Evolutionary conservation across 1,139 yeast species (phyloP).

Genomic region (Saccharomycopsis hybrid): DNA sequence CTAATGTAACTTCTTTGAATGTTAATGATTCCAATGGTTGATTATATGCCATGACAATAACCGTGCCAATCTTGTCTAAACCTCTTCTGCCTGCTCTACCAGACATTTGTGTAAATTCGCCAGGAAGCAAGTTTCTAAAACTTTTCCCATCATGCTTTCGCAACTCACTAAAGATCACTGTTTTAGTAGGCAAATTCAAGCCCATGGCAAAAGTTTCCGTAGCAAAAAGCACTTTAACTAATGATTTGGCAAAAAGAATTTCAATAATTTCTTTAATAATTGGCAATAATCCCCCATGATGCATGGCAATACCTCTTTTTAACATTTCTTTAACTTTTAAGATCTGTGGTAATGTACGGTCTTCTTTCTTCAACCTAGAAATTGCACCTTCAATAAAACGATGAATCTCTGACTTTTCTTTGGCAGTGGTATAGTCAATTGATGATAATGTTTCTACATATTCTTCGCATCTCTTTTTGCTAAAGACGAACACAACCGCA

Average conservation of each 20-base stretch:
- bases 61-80: conserved; percentile 87
- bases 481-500: conserved; percentile 87
- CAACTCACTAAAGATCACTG: conserved; percentile 82
- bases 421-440: conserved; percentile 72
- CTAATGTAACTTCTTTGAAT: conserved; percentile 76
- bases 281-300: conserved; percentile 94
- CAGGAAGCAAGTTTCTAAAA: conserved; percentile 79
- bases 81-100: conserved; percentile 99
- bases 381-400: conserved; percentile 90
- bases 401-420: conserved; percentile 84
- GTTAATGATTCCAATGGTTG: conserved; percentile 55
- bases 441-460: conserved; percentile 75
- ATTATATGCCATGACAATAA: conserved; percentile 83
- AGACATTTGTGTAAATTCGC: conserved; percentile 98
- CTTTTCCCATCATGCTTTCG: conserved; percentile 87
- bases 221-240: conserved; percentile 88
- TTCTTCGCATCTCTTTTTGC: conserved; percentile 88
- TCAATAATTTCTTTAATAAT: conserved; percentile 94
- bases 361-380: conserved; percentile 82
- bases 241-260: conserved; percentile 76
- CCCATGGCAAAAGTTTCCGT: conserved; percentile 99
- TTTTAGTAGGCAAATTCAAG: conserved; percentile 90
- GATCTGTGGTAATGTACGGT: conserved; percentile 89
- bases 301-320: conserved; percentile 91
- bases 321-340: conserved; percentile 72